phyloP scores from a whole-genome alignment of 495 filamentous ascomycete species.

The Podospora fimiseda region DNA sequence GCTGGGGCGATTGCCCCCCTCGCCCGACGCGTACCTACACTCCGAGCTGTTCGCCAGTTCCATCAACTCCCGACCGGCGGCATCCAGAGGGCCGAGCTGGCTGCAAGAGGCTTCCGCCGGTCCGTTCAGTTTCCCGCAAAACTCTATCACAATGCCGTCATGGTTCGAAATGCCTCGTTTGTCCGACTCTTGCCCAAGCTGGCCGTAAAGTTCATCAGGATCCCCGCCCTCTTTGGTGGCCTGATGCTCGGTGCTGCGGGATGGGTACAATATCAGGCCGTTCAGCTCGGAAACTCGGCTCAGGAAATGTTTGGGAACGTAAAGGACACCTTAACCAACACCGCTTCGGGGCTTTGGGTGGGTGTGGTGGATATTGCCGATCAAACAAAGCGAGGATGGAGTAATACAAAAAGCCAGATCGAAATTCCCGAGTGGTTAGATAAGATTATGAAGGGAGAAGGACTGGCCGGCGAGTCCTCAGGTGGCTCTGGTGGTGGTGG shows the following conservation, averaged over 20 bases:
- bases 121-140: constrained; percentile 72
- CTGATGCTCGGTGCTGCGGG: constrained; percentile 78
- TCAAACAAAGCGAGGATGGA: constrained; percentile 74
- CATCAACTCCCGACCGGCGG: constrained; percentile 61
- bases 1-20: constrained; percentile 58
- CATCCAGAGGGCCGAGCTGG: constrained; percentile 59
- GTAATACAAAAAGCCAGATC: constrained; percentile 70
- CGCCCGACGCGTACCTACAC: constrained; percentile 49
- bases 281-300: constrained; percentile 85
- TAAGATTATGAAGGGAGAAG: constrained; percentile 57
- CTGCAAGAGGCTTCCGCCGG: constrained; percentile 50
- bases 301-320: constrained; percentile 69
- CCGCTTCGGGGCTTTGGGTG: constrained; percentile 60
- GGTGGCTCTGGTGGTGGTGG: constrained; percentile 37
- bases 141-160: constrained; percentile 76
- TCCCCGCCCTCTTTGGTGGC: constrained; percentile 88
- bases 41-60: constrained; percentile 58
- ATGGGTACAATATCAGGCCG: constrained; percentile 95
- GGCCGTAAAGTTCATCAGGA: constrained; percentile 73
- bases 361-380: constrained; percentile 66
- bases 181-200: constrained; percentile 79
- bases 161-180: constrained; percentile 82
- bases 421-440: constrained; percentile 83
- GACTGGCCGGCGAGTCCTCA: constrained; percentile 37
- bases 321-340: constrained; percentile 58